These are phyloP conservation scores for Colletotrichum chrysophilum DNA, from an alignment of 2,329 filamentous ascomycete species.

Conservation along the genomic window DNA sequence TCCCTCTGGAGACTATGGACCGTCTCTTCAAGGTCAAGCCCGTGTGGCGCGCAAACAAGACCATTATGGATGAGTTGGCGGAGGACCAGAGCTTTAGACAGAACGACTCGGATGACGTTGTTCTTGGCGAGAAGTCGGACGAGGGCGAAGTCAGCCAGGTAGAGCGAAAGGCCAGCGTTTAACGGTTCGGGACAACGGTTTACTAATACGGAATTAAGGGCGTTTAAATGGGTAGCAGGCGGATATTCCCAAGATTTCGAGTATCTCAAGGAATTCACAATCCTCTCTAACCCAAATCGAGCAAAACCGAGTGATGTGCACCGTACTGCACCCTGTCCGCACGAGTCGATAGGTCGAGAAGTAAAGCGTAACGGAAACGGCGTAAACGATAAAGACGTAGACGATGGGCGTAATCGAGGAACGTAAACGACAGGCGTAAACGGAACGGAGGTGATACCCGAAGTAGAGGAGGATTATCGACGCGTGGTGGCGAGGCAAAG, in stretches of 20 bases:
- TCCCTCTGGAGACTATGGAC: constrained; percentile 71
- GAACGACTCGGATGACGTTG: constrained; percentile 27
- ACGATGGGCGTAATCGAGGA: background rate
- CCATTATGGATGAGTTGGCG: constrained; percentile 48
- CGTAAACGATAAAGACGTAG: background rate
- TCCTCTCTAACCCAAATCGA: background rate
- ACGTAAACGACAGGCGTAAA: background rate
- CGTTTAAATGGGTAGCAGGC: background rate
- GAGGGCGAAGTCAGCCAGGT: constrained; percentile 21
- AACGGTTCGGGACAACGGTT: constrained; percentile 4
- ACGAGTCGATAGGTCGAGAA: background rate
- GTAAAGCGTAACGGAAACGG: background rate
- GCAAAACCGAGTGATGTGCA: background rate
- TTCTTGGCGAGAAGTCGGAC: constrained; percentile 30
- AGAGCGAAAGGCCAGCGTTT: constrained; percentile 23
- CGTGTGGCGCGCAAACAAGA: constrained; percentile 45
- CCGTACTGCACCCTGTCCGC: background rate
- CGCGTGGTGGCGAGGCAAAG: background rate
- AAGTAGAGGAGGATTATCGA: background rate
- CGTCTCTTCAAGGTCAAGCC: constrained; percentile 60
- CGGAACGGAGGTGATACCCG: background rate
- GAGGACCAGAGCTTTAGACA: constrained; percentile 40
- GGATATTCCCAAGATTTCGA: background rate
- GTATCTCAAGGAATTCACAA: constrained; percentile 1
- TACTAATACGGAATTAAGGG: constrained; percentile 18